Evolutionary conservation across 805 yeast species (phyloP).

Genomic region (Candida odintsovae): DNA sequence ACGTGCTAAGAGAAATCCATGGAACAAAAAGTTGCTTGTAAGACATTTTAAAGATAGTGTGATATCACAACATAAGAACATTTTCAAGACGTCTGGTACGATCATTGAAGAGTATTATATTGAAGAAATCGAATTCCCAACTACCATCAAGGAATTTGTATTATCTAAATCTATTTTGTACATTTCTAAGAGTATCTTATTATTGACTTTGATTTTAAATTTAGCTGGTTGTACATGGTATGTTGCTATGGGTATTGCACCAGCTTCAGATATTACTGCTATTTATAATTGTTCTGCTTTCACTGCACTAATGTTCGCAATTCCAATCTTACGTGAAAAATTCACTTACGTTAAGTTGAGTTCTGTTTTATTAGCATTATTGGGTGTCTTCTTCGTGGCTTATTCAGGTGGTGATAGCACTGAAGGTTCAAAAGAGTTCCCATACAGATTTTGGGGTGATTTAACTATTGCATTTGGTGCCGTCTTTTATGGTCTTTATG

Average conservation of each 20-base stretch:
- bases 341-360: slow-evolving; percentile 56
- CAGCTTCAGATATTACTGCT: slow-evolving; percentile 84
- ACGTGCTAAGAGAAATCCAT: slow-evolving; percentile 8
- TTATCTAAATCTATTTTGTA: slow-evolving; percentile 25
- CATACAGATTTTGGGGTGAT: slow-evolving; percentile 64
- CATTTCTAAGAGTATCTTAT: slow-evolving; percentile 35
- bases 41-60: slow-evolving; percentile 30
- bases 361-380: slow-evolving; percentile 66
- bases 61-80: slow-evolving; percentile 37
- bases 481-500: slow-evolving; percentile 73
- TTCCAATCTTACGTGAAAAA: slow-evolving; percentile 62
- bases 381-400: slow-evolving; percentile 76
- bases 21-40: slow-evolving; percentile 10
- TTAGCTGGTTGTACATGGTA: slow-evolving; percentile 84
- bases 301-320: slow-evolving; percentile 79
- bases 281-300: slow-evolving; percentile 88
- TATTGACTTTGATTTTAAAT: slow-evolving; percentile 54
- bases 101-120: slow-evolving; percentile 12
- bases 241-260: slow-evolving; percentile 71
- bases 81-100: slow-evolving; percentile 29
- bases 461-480: slow-evolving; percentile 69
- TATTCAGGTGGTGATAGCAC: slow-evolving; percentile 41
- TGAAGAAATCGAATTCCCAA: slow-evolving; percentile 14
- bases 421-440: slow-evolving; percentile 31
- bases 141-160: slow-evolving; percentile 8